Base-by-base conservation (phyloP, 306 rosid species). In the Gastrolobium villosum region DNA sequence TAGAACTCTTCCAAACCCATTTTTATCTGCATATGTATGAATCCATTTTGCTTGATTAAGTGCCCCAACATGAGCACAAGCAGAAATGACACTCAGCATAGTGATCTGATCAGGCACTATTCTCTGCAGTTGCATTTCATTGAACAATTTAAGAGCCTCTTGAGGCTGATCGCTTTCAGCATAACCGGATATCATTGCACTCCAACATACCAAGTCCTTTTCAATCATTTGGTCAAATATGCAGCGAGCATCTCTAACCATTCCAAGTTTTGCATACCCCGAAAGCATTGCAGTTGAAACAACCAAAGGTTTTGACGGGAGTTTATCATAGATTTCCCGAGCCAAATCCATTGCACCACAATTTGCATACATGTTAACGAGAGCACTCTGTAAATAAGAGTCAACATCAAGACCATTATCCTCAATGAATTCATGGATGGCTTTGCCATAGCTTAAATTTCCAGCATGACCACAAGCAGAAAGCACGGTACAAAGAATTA, bases 201-300 rank as follows among this genome's bases (percentile, higher is more conserved):
- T 93, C 98, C 98, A 93, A 78, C 93, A 85, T 40, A 93, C 87
- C 86, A 86, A 74, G 83, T 93, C 93, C 84, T 83, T 93, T 77
- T 84, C 87, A 75, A 49, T 62, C 79, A 91, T 89, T 72, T 89
- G 86, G 70, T 90, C 87, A 79, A 93, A 93, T 68, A 90, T 79
- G 80, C 43, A 34, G 54, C 90, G 94, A 10, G 96, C 93, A 46
- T 89, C 88, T 54, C 78, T 75, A 35, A 86, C 75, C 74, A 50
- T 83, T 77, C 94, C 89, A 39, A 81, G 77, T 79, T 89, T 93
- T 10, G 94, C 84, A 79, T 87, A 89, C 66, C 90, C 96, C 3
- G 90, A 84, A 74, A 93, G 83, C 92, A 90, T 90, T 35, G 93
- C 91, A 63, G 98, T 93, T 5, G 94, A 91, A 84, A 85, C 89